Base-by-base conservation (phyloP, 1,139 yeast species). In the Candida freyschussii region DNA sequence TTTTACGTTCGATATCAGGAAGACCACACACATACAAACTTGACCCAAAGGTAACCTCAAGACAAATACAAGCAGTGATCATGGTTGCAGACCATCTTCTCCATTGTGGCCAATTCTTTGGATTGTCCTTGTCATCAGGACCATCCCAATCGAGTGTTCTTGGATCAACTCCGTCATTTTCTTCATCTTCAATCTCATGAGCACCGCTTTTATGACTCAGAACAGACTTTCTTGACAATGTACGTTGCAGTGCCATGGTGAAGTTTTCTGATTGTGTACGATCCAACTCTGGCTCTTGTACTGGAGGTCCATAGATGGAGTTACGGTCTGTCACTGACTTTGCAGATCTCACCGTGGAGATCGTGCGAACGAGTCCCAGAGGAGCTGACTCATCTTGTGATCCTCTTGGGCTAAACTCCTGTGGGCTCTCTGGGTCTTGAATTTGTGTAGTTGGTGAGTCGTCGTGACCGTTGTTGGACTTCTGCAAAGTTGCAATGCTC, bases 41-140 rank as follows among this genome's bases (percentile, higher is more conserved):
- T 0, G 86, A 77, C 16, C 89, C 87, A 51, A 80, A 67, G 0
- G 85, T 73, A 27, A 79, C 80, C 34, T 76, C 79, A 30, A 80
- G 64, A 63, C 87, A 79, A 34, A 76, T 62, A 17, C 64, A 40
- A 0, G 87, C 86, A 7, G 77, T 73, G 2, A 75, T 67, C 69
- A 75, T 66, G 0, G 87, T 78, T 33, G 75, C 62, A 36, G 57
- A 55, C 86, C 87, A 79, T 57, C 72, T 77, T 49, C 69, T 76
- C 69, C 71, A 62, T 2, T 33, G 17, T 2, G 82, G 67, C 85
- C 86, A 80, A 52, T 78, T 79, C 39, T 65, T 66, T 7, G 89
- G 89, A 51, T 78, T 72, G 25, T 55, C 81, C 29, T 63, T 65
- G 52, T 80, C 87, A 22, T 60, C 63, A 2, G 73, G 74, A 1